phyloP scores from a whole-genome alignment of 2,329 filamentous ascomycete species.

The Ascochyta pisi region DNA sequence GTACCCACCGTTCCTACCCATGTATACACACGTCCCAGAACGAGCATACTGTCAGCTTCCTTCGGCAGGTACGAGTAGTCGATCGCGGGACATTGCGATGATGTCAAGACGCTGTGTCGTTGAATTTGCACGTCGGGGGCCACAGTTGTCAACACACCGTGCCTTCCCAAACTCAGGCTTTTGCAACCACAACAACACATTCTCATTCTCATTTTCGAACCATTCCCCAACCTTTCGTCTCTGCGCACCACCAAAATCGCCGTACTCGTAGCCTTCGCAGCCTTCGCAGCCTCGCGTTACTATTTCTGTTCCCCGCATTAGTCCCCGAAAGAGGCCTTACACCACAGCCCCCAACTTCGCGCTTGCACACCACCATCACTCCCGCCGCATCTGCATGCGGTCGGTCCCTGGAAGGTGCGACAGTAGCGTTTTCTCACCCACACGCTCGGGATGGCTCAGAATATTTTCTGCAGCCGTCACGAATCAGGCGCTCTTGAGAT shows the following conservation, averaged over 20 bases:
- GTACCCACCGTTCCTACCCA: constrained; percentile 14
- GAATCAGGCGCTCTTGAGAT: constrained; percentile 4
- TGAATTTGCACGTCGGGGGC: not conserved
- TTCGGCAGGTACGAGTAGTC: not conserved
- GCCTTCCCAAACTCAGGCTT: not conserved
- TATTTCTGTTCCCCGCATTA: constrained; percentile 14
- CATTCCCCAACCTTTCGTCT: not conserved
- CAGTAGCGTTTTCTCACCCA: constrained; percentile 1
- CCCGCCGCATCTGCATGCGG: constrained; percentile 1
- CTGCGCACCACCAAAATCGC: not conserved
- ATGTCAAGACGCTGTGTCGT: not conserved
- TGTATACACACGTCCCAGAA: not conserved
- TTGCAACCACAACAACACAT: not conserved
- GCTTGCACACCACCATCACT: not conserved
- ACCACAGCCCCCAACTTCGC: constrained; percentile 7
- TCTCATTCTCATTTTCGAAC: not conserved
- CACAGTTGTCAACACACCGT: not conserved
- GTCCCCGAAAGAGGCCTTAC: constrained; percentile 15
- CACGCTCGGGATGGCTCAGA: not conserved
- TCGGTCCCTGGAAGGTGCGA: constrained; percentile 10
- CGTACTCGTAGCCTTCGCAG: not conserved
- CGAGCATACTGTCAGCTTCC: constrained; percentile 1
- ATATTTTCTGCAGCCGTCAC: not conserved
- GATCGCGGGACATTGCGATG: not conserved
- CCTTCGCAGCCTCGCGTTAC: constrained; percentile 3